phyloP scores from a whole-genome alignment of 345 rosid species.

The Brassica nigra region DNA sequence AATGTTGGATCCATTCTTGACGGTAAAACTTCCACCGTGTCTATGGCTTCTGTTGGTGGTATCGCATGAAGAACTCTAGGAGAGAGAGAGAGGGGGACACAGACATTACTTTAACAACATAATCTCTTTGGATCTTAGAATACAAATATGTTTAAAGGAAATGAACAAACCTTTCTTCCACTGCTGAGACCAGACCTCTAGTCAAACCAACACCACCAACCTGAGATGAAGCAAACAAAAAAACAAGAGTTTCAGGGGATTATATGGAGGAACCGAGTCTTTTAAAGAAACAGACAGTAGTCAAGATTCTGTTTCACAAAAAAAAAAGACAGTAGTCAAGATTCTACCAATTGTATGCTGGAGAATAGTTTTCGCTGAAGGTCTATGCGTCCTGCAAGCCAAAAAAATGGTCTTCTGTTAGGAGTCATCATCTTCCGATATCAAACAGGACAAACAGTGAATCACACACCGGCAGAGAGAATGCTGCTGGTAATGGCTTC shows the following conservation, averaged over 20 bases:
- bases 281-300: not conserved
- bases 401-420: constrained; percentile 16
- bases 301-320: constrained; percentile 22
- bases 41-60: constrained; percentile 81
- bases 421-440: not conserved
- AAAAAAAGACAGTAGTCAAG: not conserved
- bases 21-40: constrained; percentile 64
- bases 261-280: not conserved
- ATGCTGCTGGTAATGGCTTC: constrained; percentile 88
- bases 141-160: not conserved
- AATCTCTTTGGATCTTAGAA: not conserved
- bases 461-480: constrained; percentile 67
- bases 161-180: constrained; percentile 77
- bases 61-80: constrained; percentile 84
- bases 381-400: constrained; percentile 75
- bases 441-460: constrained; percentile 2
- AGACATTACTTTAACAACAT: constrained; percentile 8
- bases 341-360: constrained; percentile 81
- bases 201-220: constrained; percentile 94
- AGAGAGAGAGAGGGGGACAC: constrained; percentile 26
- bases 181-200: constrained; percentile 64
- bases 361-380: constrained; percentile 84
- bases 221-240: constrained; percentile 41
- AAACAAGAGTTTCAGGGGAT: not conserved
- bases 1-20: constrained; percentile 70